Evolutionary conservation across 2,329 filamentous ascomycete species (phyloP).

Genomic region (Sporothrix pallida): DNA sequence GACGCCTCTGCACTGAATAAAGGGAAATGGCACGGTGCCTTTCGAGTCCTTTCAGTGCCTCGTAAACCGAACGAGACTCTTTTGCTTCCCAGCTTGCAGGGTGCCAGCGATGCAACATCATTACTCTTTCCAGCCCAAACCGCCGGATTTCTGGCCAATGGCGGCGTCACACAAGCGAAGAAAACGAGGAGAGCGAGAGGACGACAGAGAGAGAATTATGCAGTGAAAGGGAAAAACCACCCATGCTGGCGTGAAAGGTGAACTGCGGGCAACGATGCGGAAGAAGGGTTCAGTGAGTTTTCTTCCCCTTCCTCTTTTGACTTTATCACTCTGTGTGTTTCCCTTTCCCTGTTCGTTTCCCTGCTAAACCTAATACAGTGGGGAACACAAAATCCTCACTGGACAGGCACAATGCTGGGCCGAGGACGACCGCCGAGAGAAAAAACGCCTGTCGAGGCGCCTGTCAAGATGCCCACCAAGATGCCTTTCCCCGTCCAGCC

Average conservation of each 20-base stretch:
- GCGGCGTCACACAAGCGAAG: slow-evolving; percentile 21
- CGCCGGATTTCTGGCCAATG: slow-evolving; percentile 13
- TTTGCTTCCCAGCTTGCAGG: too few species aligned
- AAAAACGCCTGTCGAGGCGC: not conserved
- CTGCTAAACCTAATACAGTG: slow-evolving; percentile 34
- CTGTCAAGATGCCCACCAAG: not conserved
- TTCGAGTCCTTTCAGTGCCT: too few species aligned
- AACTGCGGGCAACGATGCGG: too few species aligned
- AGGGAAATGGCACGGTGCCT: too few species aligned
- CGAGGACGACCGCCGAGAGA: not conserved
- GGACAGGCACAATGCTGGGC: not conserved
- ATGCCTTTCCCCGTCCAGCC: too few species aligned
- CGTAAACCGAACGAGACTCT: too few species aligned
- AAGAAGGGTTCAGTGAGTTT: not conserved
- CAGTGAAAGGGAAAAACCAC: not conserved
- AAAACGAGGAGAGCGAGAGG: not conserved
- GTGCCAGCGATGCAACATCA: not conserved
- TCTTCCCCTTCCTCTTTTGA: not conserved
- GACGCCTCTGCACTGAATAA: not conserved
- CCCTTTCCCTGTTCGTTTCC: not conserved
- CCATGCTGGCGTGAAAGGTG: too few species aligned
- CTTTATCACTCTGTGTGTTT: not conserved
- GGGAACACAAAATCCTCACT: slow-evolving; percentile 27
- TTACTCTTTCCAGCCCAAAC: too few species aligned
- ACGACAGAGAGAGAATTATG: not conserved